A percentile compares a stretch with the other conserved stretches of the same genome.
Evolutionary conservation across 345 rosid species (phyloP).

Genomic region (Cardamine chenopodiifolia): DNA sequence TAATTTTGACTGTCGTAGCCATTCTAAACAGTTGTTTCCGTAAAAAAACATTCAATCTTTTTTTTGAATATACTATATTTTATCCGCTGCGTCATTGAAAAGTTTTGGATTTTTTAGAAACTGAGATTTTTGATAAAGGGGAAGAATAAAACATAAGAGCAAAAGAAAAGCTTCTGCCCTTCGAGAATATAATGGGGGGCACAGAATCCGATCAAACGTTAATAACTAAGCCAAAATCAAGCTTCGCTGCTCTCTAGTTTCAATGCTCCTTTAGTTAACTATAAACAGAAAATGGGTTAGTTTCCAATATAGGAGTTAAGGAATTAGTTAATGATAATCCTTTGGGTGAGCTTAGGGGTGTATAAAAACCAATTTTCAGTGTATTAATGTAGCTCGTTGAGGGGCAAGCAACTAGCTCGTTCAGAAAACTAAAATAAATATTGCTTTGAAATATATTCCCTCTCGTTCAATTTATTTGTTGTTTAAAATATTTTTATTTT

Average conservation of each 20-base stretch:
- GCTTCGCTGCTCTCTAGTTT: slow-evolving; percentile 45
- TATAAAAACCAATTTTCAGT: neutral
- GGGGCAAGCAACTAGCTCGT: slow-evolving; percentile 7
- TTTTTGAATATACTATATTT: neutral
- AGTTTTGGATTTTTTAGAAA: slow-evolving; percentile 14
- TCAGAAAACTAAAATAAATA: neutral
- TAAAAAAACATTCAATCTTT: neutral
- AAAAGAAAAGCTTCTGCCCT: slow-evolving; percentile 36
- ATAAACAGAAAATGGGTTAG: slow-evolving; percentile 14
- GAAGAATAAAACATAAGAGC: slow-evolving; percentile 38
- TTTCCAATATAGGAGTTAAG: slow-evolving; percentile 36
- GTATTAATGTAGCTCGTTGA: slow-evolving; percentile 10
- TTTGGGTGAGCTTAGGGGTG: slow-evolving; percentile 52
- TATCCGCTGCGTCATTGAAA: slow-evolving; percentile 18
- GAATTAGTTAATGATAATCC: slow-evolving; percentile 28
- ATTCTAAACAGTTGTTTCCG: neutral
- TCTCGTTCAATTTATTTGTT: no score
- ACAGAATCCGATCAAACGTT: slow-evolving; percentile 34
- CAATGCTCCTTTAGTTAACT: slow-evolving; percentile 36
- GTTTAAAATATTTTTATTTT: no score
- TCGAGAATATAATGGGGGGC: slow-evolving; percentile 27
- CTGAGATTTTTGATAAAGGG: slow-evolving; percentile 20
- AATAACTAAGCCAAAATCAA: slow-evolving; percentile 40
- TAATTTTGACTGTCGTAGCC: slow-evolving; percentile 20
- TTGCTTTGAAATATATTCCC: neutral